Evolutionary conservation across 306 rosid genomes (phyloP).

Genomic region (Vigna nakashimae): DNA sequence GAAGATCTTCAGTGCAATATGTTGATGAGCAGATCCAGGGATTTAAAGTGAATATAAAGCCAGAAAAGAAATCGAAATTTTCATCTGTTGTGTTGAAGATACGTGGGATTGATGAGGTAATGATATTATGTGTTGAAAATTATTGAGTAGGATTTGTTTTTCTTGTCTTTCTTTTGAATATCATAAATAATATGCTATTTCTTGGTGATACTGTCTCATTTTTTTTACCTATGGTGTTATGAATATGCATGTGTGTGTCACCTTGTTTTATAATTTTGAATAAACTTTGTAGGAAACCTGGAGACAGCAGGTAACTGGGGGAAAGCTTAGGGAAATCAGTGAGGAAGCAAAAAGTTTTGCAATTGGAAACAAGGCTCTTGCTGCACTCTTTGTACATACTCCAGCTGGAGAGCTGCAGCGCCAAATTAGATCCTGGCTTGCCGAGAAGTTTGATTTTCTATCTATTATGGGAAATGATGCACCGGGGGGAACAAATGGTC

Average conservation of each 20-base stretch:
- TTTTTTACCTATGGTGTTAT: neutral
- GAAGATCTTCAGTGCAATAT: constrained; percentile 70
- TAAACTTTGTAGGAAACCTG: constrained; percentile 65
- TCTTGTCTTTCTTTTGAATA: neutral
- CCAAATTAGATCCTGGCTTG: constrained; percentile 86
- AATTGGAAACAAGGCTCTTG: constrained; percentile 74
- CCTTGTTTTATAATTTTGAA: constrained; percentile 28
- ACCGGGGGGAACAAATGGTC: constrained; percentile 76
- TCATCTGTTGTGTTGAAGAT: constrained; percentile 84
- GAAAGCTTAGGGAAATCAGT: constrained; percentile 79
- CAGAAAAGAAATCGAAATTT: constrained; percentile 83
- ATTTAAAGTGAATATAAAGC: constrained; percentile 77
- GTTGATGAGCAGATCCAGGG: constrained; percentile 75
- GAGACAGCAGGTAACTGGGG: constrained; percentile 84
- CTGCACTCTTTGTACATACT: constrained; percentile 88
- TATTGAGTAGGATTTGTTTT: constrained; percentile 14
- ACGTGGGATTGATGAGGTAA: constrained; percentile 90
- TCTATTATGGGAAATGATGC: constrained; percentile 69
- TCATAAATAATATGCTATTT: neutral
- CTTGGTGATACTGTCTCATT: neutral
- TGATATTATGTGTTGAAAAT: constrained; percentile 19
- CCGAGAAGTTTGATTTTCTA: constrained; percentile 77
- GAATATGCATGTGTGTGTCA: neutral
- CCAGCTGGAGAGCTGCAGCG: constrained; percentile 94
- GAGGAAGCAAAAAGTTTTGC: constrained; percentile 87